These are phyloP conservation scores for Dentiscutata heterogama DNA, from an alignment of 371 early-diverging fungal species.

Conservation along the genomic window DNA sequence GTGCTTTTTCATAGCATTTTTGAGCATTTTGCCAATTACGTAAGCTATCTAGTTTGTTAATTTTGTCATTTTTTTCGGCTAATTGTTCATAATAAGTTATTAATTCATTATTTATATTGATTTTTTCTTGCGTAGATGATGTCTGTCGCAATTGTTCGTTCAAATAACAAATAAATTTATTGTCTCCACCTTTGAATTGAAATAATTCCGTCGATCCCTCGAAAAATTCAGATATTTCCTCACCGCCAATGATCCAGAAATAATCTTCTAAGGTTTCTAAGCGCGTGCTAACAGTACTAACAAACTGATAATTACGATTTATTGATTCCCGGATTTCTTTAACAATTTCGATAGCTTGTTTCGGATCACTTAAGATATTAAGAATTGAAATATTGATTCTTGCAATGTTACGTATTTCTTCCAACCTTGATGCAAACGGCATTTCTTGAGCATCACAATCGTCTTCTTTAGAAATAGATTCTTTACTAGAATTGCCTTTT, in stretches of 20 bases:
- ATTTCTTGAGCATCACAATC: conserved; percentile 6
- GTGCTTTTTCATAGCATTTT: too few relatives aligned
- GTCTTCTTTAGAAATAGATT: too few relatives aligned
- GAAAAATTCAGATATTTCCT: not conserved
- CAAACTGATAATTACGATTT: not conserved
- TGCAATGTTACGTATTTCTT: conserved; percentile 16
- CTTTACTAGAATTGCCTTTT: too few relatives aligned
- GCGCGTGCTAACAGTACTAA: not conserved
- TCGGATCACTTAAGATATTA: too few relatives aligned
- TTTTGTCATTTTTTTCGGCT: too few relatives aligned
- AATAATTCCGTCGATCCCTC: not conserved
- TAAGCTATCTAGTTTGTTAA: too few relatives aligned
- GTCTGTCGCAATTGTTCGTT: not conserved
- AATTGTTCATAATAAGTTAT: too few relatives aligned
- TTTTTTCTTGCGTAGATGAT: too few relatives aligned
- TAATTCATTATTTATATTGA: too few relatives aligned
- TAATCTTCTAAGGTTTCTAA: conserved; percentile 4
- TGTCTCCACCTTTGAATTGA: too few relatives aligned
- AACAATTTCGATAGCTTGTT: conserved; percentile 6
- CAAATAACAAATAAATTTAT: not conserved
- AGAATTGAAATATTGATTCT: not conserved
- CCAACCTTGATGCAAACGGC: not conserved
- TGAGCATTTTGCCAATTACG: too few relatives aligned
- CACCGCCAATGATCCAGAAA: not conserved
- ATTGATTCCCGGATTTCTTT: not conserved